Evolutionary conservation across 2,329 filamentous ascomycete species (phyloP), one percentile per base, ranked within the genome.

Genomic region (Scortechinia acanthostroma): DNA sequence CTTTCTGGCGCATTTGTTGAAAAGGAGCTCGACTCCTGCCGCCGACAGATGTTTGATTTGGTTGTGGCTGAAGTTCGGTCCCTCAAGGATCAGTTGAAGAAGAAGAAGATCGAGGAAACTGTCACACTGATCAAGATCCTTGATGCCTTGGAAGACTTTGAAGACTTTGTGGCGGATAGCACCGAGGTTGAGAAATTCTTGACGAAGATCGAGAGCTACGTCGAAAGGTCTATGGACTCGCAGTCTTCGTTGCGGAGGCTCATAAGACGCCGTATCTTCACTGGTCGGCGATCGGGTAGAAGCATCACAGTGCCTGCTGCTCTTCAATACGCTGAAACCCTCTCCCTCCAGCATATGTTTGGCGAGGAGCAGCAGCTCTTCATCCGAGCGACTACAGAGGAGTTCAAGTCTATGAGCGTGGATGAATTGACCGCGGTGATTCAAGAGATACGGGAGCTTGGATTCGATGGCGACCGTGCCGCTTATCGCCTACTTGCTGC

Each of bases 131-230:
- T 59, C 21, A 63, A 63, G 44, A 58, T 57, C 10, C 53, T 66
- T 20, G 60, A 62, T 53, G 56, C 59, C 13, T 49, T 65, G 33
- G 63, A 65, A 45, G 58, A 64, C 28, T 64, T 67, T 47, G 60
- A 63, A 47, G 62, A 65, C 43, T 48, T 66, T 16, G 54, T 56
- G 4, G 52, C 51, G 17, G 55, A 57, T 25, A 58, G 60, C 46
- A 52, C 53, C 15, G 60, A 65, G 21, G 58, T 60, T 10, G 58
- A 58, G 14, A 62, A 62, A 30, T 58, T 57, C 45, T 40, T 65
- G 22, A 52, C 52, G 30, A 62, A 63, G 50, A 58, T 65, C 25
- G 60, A 50, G 44, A 55, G 51, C 45, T 56, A 62, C 43, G 55
- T 60, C 43, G 57, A 61, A 43, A 58, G 55, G 46, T 58, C 57